Conservation (phyloP, 805 yeast species). For the Metschnikowia matae region DNA sequence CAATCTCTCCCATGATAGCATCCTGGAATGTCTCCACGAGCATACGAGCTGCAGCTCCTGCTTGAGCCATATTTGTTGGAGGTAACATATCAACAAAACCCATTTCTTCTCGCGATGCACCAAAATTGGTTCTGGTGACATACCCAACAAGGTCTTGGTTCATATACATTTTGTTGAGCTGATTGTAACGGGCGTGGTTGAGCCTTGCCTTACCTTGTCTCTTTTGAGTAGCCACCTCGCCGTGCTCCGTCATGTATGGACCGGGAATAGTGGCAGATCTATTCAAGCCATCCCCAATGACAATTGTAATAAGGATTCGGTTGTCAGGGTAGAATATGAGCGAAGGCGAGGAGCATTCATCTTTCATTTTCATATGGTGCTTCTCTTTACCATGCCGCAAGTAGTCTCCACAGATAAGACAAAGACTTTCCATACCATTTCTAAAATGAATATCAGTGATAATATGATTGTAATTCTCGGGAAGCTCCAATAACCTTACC, state of each 20-base stretch:
- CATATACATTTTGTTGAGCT: constrained; percentile 58
- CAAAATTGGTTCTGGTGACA: constrained; percentile 27
- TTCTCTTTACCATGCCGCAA: neutral
- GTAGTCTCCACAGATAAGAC: constrained; percentile 34
- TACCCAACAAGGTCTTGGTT: constrained; percentile 54
- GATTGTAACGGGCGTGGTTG: constrained; percentile 48
- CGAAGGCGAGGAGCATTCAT: constrained; percentile 7
- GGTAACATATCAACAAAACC: neutral
- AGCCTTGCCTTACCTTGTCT: constrained; percentile 56
- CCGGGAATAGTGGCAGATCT: constrained; percentile 41
- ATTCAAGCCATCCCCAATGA: neutral
- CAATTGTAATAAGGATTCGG: neutral
- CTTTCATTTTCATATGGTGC: neutral
- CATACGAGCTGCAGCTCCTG: constrained; percentile 1
- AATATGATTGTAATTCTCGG: constrained; percentile 36
- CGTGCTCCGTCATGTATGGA: constrained; percentile 72
- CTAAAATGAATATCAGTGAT: constrained; percentile 20
- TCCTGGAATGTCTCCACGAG: constrained; percentile 2
- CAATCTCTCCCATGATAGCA: neutral
- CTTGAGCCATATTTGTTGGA: neutral
- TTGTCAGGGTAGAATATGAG: constrained; percentile 6
- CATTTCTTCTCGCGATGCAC: constrained; percentile 2
- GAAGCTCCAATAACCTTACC: constrained; percentile 49
- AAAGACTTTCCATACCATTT: constrained; percentile 23
- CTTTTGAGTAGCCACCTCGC: constrained; percentile 61